A percentile compares a stretch with the other conserved stretches of the same genome.
Evolutionary conservation across 371 early-diverging fungal species (phyloP).

Genomic region (Mucor mucedo): DNA sequence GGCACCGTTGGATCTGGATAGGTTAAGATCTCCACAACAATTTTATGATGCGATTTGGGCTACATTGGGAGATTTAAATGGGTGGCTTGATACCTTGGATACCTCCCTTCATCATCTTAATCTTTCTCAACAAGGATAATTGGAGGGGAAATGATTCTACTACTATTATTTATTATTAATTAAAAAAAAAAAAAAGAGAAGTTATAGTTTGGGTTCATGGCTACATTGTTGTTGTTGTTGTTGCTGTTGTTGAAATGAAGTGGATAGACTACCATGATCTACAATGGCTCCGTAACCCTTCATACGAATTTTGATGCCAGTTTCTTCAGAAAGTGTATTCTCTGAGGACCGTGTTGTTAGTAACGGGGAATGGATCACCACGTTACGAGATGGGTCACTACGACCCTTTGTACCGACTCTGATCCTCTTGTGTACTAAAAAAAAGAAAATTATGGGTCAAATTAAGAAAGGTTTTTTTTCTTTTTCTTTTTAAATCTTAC

Average conservation of each 20-base stretch:
- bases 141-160: background rate
- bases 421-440: conserved; percentile 18
- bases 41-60: conserved; percentile 37
- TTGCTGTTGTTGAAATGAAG: conserved; percentile 9
- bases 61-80: conserved; percentile 33
- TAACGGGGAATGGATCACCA: background rate
- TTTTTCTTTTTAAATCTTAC: conserved; percentile 25
- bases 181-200: background rate
- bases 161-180: background rate
- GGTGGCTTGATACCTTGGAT: conserved; percentile 40
- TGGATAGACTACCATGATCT: conserved; percentile 10
- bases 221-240: background rate
- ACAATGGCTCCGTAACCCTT: conserved; percentile 26
- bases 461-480: background rate
- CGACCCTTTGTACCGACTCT: background rate
- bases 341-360: background rate
- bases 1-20: conserved; percentile 32
- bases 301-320: conserved; percentile 21
- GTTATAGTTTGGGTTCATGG: conserved; percentile 1
- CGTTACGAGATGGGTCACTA: background rate
- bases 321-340: conserved; percentile 4
- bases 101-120: conserved; percentile 2
- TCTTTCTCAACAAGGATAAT: background rate
- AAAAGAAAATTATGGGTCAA: background rate
- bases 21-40: conserved; percentile 27